phyloP scores from a whole-genome alignment of 148 eudicot genomes.

The Pouteria glomerata region DNA sequence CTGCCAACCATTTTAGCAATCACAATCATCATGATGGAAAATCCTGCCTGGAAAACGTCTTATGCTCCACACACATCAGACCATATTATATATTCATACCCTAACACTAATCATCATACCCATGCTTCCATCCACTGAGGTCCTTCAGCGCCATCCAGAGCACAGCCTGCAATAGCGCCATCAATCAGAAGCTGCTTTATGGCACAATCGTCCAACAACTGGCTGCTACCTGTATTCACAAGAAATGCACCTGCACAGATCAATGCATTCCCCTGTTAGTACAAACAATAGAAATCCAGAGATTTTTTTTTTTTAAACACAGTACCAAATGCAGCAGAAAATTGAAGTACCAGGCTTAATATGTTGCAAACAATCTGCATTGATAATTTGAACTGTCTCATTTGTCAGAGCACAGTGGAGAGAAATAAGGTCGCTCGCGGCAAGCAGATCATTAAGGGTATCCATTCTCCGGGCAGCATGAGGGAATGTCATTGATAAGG shows the following conservation, averaged over 20 bases:
- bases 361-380: constrained; percentile 86
- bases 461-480: constrained; percentile 99
- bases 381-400: constrained; percentile 87
- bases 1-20: neutral
- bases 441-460: constrained; percentile 92
- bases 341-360: constrained; percentile 70
- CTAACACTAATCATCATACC: constrained; percentile 56
- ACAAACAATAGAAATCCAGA: constrained; percentile 2
- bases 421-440: constrained; percentile 95
- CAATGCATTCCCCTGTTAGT: neutral
- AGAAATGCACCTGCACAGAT: constrained; percentile 73
- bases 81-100: constrained; percentile 13
- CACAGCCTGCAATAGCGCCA: constrained; percentile 97
- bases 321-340: neutral
- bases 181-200: constrained; percentile 94
- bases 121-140: constrained; percentile 99
- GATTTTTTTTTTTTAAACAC: neutral
- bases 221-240: constrained; percentile 97
- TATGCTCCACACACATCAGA: neutral
- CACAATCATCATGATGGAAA: neutral
- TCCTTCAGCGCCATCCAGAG: constrained; percentile 99
- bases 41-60: neutral
- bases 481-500: constrained; percentile 60
- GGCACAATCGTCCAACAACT: constrained; percentile 97
- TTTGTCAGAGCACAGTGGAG: constrained; percentile 89